These are phyloP conservation scores for Peribolospora kevripleyi DNA, from an alignment of 768 basidiomycete species.

Conservation along the genomic window DNA sequence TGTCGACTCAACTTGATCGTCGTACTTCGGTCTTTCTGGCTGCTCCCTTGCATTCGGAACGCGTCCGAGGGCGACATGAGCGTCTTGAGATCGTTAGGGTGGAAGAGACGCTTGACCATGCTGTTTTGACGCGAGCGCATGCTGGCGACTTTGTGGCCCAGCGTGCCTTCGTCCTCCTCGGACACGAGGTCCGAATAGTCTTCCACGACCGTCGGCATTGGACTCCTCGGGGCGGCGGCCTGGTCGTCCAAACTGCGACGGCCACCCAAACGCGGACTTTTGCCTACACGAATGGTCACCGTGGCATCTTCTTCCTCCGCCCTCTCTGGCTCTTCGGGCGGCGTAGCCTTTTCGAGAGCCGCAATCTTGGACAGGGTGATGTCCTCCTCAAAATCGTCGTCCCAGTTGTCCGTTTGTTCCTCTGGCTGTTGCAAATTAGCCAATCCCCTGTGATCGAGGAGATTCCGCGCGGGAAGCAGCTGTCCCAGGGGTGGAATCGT, in stretches of 20 bases:
- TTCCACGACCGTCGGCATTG: conserved; percentile 43
- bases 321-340: no score
- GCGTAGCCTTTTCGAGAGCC: conserved; percentile 4
- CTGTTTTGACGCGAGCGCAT: conserved; percentile 59
- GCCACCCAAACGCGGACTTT: neutral
- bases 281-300: neutral
- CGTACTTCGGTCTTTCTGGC: neutral
- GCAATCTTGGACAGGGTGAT: conserved; percentile 58
- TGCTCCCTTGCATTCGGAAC: neutral
- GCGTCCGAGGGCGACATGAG: neutral
- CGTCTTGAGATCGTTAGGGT: conserved; percentile 49
- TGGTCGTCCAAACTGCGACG: conserved; percentile 1
- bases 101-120: conserved; percentile 48
- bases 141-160: conserved; percentile 57
- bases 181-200: conserved; percentile 71
- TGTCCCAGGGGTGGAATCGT: no score
- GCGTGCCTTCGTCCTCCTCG: conserved; percentile 46
- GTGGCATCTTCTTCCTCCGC: neutral
- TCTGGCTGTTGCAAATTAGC: conserved; percentile 31
- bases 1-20: conserved; percentile 2
- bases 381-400: conserved; percentile 88
- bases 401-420: conserved; percentile 89
- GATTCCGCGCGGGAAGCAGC: no score
- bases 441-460: no score
- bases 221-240: neutral